Conservation (phyloP, 75 land plant species). For the Picea glauca region DNA sequence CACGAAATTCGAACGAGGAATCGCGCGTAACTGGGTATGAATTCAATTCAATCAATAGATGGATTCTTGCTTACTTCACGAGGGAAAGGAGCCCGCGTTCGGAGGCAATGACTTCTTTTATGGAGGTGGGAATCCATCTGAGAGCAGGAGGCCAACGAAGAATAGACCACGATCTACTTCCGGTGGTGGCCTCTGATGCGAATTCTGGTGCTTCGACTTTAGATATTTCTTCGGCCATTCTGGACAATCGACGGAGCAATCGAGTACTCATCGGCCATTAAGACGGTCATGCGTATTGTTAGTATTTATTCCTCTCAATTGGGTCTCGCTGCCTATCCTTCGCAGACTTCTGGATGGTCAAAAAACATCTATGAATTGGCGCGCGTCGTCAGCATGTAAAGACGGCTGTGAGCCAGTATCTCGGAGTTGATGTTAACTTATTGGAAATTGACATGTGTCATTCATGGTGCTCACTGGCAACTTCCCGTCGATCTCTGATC, state of each 20-base stretch:
- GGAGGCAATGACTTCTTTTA: slow-evolving; percentile 67
- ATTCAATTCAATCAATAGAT: neutral
- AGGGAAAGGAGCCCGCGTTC: slow-evolving; percentile 82
- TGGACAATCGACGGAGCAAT: neutral
- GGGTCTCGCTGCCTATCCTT: too few species aligned
- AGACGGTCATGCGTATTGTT: too few species aligned
- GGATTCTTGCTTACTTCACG: slow-evolving; percentile 45
- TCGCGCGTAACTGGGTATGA: neutral
- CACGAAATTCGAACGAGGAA: neutral
- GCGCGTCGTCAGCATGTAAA: too few species aligned
- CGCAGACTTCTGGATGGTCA: too few species aligned
- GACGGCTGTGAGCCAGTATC: too few species aligned
- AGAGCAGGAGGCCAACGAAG: slow-evolving; percentile 49
- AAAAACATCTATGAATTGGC: too few species aligned
- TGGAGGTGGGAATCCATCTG: slow-evolving; percentile 93
- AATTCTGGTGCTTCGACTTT: neutral
- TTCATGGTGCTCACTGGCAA: too few species aligned
- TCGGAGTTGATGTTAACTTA: too few species aligned
- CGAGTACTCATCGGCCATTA: neutral
- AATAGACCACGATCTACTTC: neutral
- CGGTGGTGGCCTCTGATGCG: neutral
- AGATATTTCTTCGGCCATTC: slow-evolving; percentile 31
- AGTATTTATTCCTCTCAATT: too few species aligned
- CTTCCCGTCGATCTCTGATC: too few species aligned
- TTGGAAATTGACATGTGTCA: too few species aligned